Conservation (phyloP, 345 rosid species). For the Syzygium aromaticum region DNA sequence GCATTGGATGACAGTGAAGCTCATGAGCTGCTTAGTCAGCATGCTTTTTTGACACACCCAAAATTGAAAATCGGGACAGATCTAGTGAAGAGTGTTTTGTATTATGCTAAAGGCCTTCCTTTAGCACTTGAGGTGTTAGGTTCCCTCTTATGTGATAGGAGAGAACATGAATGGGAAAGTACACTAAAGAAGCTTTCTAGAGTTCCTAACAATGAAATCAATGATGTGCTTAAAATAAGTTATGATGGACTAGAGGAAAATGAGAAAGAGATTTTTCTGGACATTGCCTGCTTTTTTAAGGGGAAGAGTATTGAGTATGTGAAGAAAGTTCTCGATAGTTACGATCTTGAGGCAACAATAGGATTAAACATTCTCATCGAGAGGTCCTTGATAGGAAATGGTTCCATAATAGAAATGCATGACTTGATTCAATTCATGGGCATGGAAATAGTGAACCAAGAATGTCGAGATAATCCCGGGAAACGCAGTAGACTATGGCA, state of each 20-base stretch:
- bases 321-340: neutral
- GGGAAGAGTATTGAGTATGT: rapidly evolving
- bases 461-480: neutral
- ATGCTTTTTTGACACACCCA: rapidly evolving
- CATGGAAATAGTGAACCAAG: neutral
- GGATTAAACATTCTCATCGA: neutral
- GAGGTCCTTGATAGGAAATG: no score
- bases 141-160: neutral
- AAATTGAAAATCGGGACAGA: rapidly evolving
- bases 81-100: no score
- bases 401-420: no score
- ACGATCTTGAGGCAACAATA: rapidly evolving
- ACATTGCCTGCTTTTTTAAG: neutral
- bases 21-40: neutral
- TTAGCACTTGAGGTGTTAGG: neutral
- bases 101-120: neutral
- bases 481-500: rapidly evolving
- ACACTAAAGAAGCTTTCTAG: neutral
- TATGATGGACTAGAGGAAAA: neutral
- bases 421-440: neutral
- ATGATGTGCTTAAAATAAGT: neutral
- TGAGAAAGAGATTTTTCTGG: neutral
- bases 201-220: neutral
- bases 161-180: neutral
- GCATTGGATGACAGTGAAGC: rapidly evolving